phyloP scores from a whole-genome alignment of 1,284 basidiomycete species.

The Rhodotorula glutinis region DNA sequence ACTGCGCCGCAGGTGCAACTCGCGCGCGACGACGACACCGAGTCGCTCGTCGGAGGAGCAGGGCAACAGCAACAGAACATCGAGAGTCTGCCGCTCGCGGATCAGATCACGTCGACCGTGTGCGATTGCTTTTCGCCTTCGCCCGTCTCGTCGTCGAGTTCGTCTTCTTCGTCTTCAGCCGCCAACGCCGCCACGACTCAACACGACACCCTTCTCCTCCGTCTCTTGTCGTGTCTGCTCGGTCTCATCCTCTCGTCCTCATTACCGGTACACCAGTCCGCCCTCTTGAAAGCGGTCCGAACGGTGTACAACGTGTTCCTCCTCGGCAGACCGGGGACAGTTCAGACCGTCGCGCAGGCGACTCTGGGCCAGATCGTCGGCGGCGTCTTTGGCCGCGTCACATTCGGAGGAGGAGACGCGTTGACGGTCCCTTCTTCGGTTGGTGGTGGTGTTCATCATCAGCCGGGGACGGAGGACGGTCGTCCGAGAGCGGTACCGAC shows the following conservation, averaged over 20 bases:
- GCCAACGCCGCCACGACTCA: slow-evolving; percentile 28
- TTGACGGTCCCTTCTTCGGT: slow-evolving; percentile 6
- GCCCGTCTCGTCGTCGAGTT: slow-evolving; percentile 59
- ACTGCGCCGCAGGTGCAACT: slow-evolving; percentile 51
- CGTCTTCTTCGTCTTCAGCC: slow-evolving; percentile 50
- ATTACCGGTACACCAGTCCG: slow-evolving; percentile 84
- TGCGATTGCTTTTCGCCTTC: slow-evolving; percentile 69
- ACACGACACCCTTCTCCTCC: slow-evolving; percentile 67
- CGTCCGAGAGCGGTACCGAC: background rate
- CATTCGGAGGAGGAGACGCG: slow-evolving; percentile 13
- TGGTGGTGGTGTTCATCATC: background rate
- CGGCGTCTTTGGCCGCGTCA: slow-evolving; percentile 76
- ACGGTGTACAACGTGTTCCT: slow-evolving; percentile 97
- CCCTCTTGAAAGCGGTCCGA: slow-evolving; percentile 86
- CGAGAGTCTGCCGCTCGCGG: slow-evolving; percentile 59
- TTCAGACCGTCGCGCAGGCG: slow-evolving; percentile 94
- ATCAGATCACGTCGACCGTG: slow-evolving; percentile 87
- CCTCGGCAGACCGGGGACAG: slow-evolving; percentile 79
- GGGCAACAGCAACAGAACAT: slow-evolving; percentile 5
- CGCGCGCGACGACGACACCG: slow-evolving; percentile 42
- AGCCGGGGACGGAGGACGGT: background rate
- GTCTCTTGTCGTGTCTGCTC: slow-evolving; percentile 90
- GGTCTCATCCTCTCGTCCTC: slow-evolving; percentile 70
- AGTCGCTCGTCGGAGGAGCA: slow-evolving; percentile 56
- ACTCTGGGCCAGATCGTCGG: slow-evolving; percentile 96